Evolutionary conservation across 139 green algal genomes (phyloP), one percentile per base, ranked within the genome.

Genomic region (Bryopsis sp.): DNA sequence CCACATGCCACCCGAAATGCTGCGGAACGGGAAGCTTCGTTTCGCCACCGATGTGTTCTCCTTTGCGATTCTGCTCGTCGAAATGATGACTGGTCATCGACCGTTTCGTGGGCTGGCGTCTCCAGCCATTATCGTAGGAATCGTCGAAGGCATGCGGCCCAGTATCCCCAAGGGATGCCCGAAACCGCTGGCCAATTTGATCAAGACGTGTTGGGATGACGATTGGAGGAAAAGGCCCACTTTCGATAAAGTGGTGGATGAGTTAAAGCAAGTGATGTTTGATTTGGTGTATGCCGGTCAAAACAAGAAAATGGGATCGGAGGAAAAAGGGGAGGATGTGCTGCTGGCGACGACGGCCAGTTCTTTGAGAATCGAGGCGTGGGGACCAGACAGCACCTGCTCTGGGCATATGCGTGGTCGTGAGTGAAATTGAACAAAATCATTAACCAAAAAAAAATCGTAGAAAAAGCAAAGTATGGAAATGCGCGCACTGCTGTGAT

Each of bases 1-100:
- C 43, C 36, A 72, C 65, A 62, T 72, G 38, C 28, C 65, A 0
- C 65, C 65, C n/a, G 65, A 72, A 48, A 54, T 58, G 8, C 24
- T 72, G 6, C 34, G 59, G 1, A 34, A 68, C 22, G 34, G n/a
- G n/a, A 68, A 31, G 33, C 34, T 31, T 26, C 47, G 33, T 8
- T 43, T 28, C 22, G 39, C 38, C 34, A 34, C 60, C 6, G 60
- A 68, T 34, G n/a, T 68, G 7, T 68, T 68, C 39, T 39, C 60
- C 1, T 68, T 68, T 11, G 60, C 33, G 5, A 43, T 68, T 26
- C 60, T 68, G 7, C 38, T 68, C 33, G 47, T 32, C 33, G 60
- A 68, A 34, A 68, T 68, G 60, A 31, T 58, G 34, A 38, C 39
- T 32, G 38, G 34, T 0, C 60, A 33, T 32, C n/a, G 50, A 34